Conservation (phyloP, 768 basidiomycete genomes). For the Calvatia gigantea region DNA sequence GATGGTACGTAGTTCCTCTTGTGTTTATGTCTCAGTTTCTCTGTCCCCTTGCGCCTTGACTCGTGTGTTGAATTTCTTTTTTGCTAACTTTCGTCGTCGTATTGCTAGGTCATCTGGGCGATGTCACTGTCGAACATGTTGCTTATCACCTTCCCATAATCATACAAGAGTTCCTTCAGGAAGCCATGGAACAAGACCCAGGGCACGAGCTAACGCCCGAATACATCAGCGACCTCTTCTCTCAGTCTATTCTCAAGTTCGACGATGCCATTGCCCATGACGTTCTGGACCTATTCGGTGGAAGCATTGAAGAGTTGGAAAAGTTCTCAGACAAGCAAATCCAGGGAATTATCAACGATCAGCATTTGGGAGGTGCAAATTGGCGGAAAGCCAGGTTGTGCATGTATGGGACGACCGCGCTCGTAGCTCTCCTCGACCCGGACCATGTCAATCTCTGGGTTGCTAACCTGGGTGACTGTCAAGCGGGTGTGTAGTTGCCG, state of each 20-base stretch:
- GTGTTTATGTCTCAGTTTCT: not conserved
- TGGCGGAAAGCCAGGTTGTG: conserved; percentile 65
- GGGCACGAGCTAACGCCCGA: conserved; percentile 39
- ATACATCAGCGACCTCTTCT: conserved; percentile 52
- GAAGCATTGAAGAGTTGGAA: conserved; percentile 42
- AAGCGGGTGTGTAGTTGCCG: conserved; percentile 53
- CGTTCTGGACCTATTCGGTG: conserved; percentile 60
- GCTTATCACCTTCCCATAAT: conserved; percentile 67
- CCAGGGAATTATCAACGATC: conserved; percentile 61
- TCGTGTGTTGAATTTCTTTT: conserved; percentile 1
- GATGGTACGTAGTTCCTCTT: conserved; percentile 45
- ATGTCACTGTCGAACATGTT: conserved; percentile 67
- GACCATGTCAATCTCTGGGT: conserved; percentile 69
- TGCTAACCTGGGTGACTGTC: conserved; percentile 79
- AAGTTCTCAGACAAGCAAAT: conserved; percentile 55
- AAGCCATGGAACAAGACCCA: conserved; percentile 36
- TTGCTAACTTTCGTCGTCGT: conserved; percentile 3
- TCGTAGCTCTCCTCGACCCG: conserved; percentile 72
- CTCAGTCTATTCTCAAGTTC: conserved; percentile 55
- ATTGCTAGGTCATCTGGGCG: conserved; percentile 58
- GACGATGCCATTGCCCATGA: conserved; percentile 68
- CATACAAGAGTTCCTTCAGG: conserved; percentile 53
- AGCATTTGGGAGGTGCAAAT: conserved; percentile 51
- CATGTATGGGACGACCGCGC: conserved; percentile 78
- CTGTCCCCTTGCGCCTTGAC: not conserved